Base-by-base conservation (phyloP, 1,284 basidiomycete species). In the Malassezia restricta region DNA sequence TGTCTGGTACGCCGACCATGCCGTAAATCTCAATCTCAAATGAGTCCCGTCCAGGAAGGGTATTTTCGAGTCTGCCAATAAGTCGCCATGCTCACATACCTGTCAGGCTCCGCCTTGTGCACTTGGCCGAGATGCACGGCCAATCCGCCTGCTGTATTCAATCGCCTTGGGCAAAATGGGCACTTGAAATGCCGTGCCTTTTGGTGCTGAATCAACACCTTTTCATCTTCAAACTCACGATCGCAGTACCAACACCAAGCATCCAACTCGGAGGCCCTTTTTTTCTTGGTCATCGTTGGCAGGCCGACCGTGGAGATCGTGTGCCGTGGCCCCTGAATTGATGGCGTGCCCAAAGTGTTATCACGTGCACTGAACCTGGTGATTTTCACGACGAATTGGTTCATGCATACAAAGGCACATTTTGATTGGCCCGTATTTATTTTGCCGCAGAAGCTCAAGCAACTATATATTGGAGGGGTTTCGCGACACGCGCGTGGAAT, bases 181-280 rank as follows among this genome's bases (percentile, higher is more conserved):
- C 92, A 96, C 75, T 91, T 91, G 80, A 96, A 98, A 74, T 98
- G 92, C 76, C 96, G 98, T 14, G 92, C 92, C 77, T 96, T 98
- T 74, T 98, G 94, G 75, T 98, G 92, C 74, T 94, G 88, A 81
- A 98, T 86, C 59, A 98, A 81, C 57, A 98, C 94, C 42, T 71
- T 72, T 39, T 72, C 70, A 55, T 72, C 70, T 44, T 72, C 70
- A 43, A 72, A 72, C 31, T 72, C 70, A 40, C 70, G 69, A 40
- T 98, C 92, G 79, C 91, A 95, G 75, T 95, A 95, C 92, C 90
- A 95, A 77, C 88, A 92, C 87, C 88, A 91, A 15, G 88, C 65
- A 46, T 65, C 69, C n/a, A 64, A 59, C 59, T 66, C 65, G 27
- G 65, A 60, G 20, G 63, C 59, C 49, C 64, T 59, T 59, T 74